Evolutionary conservation across 805 yeast species (phyloP), one percentile per base, ranked within the genome.

Genomic region (Priceomyces fermenticarens): DNA sequence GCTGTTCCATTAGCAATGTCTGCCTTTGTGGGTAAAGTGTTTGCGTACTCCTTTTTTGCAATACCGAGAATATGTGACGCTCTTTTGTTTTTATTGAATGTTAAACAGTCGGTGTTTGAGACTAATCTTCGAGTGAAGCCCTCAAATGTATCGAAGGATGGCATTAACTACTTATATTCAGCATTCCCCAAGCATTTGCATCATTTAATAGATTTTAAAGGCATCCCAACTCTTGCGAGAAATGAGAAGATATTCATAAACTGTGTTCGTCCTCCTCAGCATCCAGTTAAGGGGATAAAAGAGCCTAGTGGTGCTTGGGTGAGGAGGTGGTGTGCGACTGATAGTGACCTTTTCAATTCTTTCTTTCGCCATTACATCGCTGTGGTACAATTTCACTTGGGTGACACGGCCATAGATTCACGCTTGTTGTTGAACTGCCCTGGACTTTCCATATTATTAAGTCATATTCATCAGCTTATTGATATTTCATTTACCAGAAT

Each of bases 1-100:
- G 67, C 67, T 16, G 63, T 81, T 9, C 70, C 86, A 0, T 58
- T 80, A n/a, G 69, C 83, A 4, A 59, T 76, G 14, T 69, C 79
- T 15, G 88, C 88, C 3, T 83, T 84, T 49, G 65, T 80, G 10
- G 91, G 91, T 4, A 84, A 85, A 52, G 73, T 81, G 3, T 74
- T 85, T 55, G 89, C 89, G 1, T 78, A 80, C 52, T 65, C 80
- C 3, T 85, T 73, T 47, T 75, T 76, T 55, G 63, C 70, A 45
- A 60, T 82, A 3, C 80, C 81, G 0, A 69, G 74, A 20, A 73
- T 83, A 3, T 77, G 84, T 12, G 70, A 70, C 38, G 82, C 83
- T 1, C 55, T 82, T 30, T 54, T 80, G 34, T 82, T 82, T 47
- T 53, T 81, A 14, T 59, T 82, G 32, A 79, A 77, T 50, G 75